phyloP scores from a whole-genome alignment of 2,329 filamentous ascomycete species.

The Allantophomopsis cytisporea region DNA sequence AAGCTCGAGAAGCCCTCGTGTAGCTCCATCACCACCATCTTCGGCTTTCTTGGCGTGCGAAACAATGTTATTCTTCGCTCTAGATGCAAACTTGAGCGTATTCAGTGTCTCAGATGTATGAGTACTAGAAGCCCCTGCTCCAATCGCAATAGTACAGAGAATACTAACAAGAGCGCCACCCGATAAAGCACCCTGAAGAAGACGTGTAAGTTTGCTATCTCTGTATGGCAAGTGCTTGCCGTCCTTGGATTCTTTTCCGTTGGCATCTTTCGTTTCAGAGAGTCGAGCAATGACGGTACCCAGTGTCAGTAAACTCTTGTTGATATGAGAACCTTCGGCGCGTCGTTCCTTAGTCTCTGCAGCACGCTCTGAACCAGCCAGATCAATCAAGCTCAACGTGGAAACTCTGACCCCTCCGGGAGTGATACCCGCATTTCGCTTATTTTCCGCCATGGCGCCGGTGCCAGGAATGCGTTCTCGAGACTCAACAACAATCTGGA shows the following conservation, averaged over 20 bases:
- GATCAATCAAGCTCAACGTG: slow-evolving; percentile 86
- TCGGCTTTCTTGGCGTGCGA: slow-evolving; percentile 93
- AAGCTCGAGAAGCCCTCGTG: slow-evolving; percentile 76
- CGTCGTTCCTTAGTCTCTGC: slow-evolving; percentile 90
- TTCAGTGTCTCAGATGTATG: slow-evolving; percentile 86
- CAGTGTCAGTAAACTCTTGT: slow-evolving; percentile 89
- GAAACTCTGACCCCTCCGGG: slow-evolving; percentile 92
- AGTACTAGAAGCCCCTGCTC: slow-evolving; percentile 56
- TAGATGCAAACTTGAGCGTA: slow-evolving; percentile 90
- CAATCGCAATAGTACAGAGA: slow-evolving; percentile 88
- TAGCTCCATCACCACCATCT: slow-evolving; percentile 79
- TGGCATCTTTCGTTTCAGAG: slow-evolving; percentile 80
- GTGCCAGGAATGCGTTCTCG: slow-evolving; percentile 61
- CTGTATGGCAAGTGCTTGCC: slow-evolving; percentile 90
- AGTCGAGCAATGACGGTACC: slow-evolving; percentile 90
- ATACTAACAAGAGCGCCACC: slow-evolving; percentile 94
- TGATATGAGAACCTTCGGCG: slow-evolving; percentile 94
- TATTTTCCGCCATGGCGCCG: slow-evolving; percentile 35
- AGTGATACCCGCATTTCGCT: slow-evolving; percentile 48
- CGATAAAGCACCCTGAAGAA: slow-evolving; percentile 84
- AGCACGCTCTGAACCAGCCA: slow-evolving; percentile 91
- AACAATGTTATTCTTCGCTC: slow-evolving; percentile 95
- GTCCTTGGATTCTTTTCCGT: slow-evolving; percentile 58
- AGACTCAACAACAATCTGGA: slow-evolving; percentile 97
- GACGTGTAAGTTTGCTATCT: slow-evolving; percentile 90